These are phyloP conservation scores for Dendrothele bispora DNA, from an alignment of 768 basidiomycete genomes.

Conservation along the genomic window DNA sequence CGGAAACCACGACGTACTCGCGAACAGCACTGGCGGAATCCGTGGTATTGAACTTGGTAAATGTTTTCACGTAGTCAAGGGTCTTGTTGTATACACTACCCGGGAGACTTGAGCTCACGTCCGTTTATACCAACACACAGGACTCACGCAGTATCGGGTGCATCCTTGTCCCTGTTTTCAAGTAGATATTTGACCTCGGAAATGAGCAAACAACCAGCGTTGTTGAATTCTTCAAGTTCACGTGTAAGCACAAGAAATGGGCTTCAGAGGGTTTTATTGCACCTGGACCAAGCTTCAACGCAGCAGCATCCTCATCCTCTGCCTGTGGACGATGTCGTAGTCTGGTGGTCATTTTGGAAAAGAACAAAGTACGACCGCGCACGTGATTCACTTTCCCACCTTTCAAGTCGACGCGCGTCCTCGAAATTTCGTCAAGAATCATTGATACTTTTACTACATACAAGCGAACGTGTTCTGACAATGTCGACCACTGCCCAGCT, in stretches of 20 bases:
- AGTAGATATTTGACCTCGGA: conserved; percentile 91
- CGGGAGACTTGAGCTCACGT: not conserved
- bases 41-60: conserved; percentile 86
- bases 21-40: conserved; percentile 85
- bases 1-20: conserved; percentile 54
- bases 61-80: conserved; percentile 87
- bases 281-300: conserved; percentile 81
- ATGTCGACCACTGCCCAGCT: conserved; percentile 12
- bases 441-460: not conserved
- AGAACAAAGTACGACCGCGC: conserved; percentile 13
- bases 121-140: not conserved
- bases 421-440: not conserved
- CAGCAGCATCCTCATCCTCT: conserved; percentile 87
- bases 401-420: conserved; percentile 9
- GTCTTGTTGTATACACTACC: conserved; percentile 90
- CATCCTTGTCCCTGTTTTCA: conserved; percentile 84
- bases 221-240: conserved; percentile 77
- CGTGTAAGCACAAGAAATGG: not conserved
- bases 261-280: conserved; percentile 3
- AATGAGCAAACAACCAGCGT: conserved; percentile 86
- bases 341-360: conserved; percentile 50
- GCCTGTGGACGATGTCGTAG: conserved; percentile 62
- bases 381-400: not conserved
- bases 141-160: conserved; percentile 81
- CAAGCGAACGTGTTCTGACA: too few species aligned